Conservation (phyloP, 257 asterid genomes). For the Penstemon eatonii region DNA sequence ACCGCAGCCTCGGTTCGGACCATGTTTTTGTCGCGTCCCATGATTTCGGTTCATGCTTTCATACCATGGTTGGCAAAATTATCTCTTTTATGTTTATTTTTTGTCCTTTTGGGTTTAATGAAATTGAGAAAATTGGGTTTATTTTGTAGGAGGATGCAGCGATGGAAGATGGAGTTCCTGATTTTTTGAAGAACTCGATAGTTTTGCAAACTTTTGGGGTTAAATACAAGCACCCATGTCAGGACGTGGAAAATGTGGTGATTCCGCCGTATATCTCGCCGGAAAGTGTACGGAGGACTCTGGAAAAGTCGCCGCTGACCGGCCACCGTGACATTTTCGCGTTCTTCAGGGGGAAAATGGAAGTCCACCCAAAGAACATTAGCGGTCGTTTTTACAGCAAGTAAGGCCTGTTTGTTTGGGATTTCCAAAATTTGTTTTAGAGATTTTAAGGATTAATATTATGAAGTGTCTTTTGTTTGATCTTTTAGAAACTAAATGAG, state of each 20-base stretch:
- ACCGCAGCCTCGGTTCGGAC: conserved; percentile 81
- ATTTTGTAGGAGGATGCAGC: conserved; percentile 79
- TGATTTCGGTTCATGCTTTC: conserved; percentile 95
- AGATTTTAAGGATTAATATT: no score
- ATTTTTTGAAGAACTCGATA: conserved; percentile 59
- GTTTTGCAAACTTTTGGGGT: conserved; percentile 89
- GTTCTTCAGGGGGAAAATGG: conserved; percentile 92
- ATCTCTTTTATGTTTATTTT: no score
- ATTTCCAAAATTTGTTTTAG: no score
- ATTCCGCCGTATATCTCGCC: conserved; percentile 86
- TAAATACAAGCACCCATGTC: conserved; percentile 71
- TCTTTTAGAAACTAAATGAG: no score
- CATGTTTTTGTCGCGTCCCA: conserved; percentile 93
- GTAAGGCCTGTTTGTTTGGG: conserved; percentile 29
- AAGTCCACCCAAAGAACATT: conserved; percentile 78
- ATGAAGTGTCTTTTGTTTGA: no score
- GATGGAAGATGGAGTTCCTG: conserved; percentile 72
- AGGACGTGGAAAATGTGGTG: conserved; percentile 71
- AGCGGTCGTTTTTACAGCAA: conserved; percentile 89
- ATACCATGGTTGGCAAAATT: conserved; percentile 59
- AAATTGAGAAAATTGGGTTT: background rate
- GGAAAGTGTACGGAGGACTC: conserved; percentile 53
- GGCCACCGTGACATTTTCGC: conserved; percentile 71
- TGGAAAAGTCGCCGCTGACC: conserved; percentile 39
- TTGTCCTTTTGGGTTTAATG: background rate